phyloP scores from a whole-genome alignment of 352 stramenopile genomes.

The Phytophthora hibernalis region DNA sequence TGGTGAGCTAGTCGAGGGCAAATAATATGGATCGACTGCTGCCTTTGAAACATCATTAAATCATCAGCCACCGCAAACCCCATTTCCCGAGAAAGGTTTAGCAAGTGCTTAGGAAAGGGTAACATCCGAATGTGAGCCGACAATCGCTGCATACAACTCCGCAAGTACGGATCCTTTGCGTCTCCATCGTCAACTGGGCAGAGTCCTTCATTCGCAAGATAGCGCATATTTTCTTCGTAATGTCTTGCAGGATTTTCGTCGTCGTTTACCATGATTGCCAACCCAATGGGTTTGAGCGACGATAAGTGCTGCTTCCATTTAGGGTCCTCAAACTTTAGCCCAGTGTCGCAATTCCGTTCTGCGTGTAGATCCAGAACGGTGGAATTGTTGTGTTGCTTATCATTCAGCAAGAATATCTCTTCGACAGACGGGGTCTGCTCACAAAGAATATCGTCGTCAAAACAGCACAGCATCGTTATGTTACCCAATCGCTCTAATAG shows the following conservation, averaged over 20 bases:
- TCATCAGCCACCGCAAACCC: constrained; percentile 78
- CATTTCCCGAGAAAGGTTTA: constrained; percentile 85
- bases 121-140: constrained; percentile 88
- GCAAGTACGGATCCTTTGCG: constrained; percentile 52
- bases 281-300: constrained; percentile 82
- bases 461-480: constrained; percentile 90
- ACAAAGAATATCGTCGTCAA: constrained; percentile 88
- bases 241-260: constrained; percentile 68
- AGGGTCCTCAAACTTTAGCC: constrained; percentile 87
- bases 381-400: constrained; percentile 63
- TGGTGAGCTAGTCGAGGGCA: constrained; percentile 79
- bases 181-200: constrained; percentile 31
- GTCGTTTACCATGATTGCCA: constrained; percentile 86
- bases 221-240: constrained; percentile 74
- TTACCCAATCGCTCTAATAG: constrained; percentile 83
- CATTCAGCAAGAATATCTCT: constrained; percentile 87
- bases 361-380: constrained; percentile 85
- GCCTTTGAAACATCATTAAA: constrained; percentile 65
- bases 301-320: constrained; percentile 84
- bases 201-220: constrained; percentile 71
- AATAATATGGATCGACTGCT: constrained; percentile 85
- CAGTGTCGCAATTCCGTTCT: constrained; percentile 75
- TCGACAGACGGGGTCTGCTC: constrained; percentile 81
- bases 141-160: constrained; percentile 77
- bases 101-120: constrained; percentile 81